Evolutionary conservation across 2,329 filamentous ascomycete species (phyloP), one percentile per base, ranked within the genome.

Genomic region (Cordyceps cateniannulata): DNA sequence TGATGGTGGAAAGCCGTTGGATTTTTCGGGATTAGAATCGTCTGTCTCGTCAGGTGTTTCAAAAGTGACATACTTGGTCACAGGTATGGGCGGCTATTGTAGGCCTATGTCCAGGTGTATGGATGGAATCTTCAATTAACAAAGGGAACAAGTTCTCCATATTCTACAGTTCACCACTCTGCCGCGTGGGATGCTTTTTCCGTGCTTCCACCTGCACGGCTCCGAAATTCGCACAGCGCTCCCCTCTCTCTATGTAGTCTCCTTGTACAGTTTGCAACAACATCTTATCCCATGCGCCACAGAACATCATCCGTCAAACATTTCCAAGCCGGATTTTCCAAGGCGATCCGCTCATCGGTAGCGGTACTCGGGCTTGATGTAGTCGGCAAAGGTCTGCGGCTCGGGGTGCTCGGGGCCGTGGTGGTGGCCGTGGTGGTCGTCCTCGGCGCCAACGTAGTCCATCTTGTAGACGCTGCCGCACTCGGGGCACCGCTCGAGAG

Each of bases 381-480:
- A 98, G 83, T 99, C 90, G 77, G 91, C 91, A 75, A 98, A 93
- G 70, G 91, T 96, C 88, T 97, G 96, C 75, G 92, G 91, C 80
- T 96, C 91, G 77, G 88, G 85, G 74, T 85, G 82, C 73, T 85
- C 85, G 72, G 86, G 82, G 71, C 77, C 76, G 74, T 81, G 76
- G 74, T 82, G 74, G 74, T 82, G 74, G 75, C 78, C 70, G 75
- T 90, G 84, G 70, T 81, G 78, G 74, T 93, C 87, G 67, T 95
- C 89, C 73, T 87, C 76, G 56, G 92, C 87, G 64, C 95, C 95
- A 67, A 96, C 80, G 78, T 96, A 99, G 75, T 97, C 89, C 90
- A 98, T 95, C 88, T 96, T 96, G 83, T 96, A 93, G 68, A 95
- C 91, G 76, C 87, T 91, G 69, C 95, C 95, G 80, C 95, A 99